Evolutionary conservation across 192 early-diverging fungal species (phyloP).

Genomic region (Allomyces macrogynus): DNA sequence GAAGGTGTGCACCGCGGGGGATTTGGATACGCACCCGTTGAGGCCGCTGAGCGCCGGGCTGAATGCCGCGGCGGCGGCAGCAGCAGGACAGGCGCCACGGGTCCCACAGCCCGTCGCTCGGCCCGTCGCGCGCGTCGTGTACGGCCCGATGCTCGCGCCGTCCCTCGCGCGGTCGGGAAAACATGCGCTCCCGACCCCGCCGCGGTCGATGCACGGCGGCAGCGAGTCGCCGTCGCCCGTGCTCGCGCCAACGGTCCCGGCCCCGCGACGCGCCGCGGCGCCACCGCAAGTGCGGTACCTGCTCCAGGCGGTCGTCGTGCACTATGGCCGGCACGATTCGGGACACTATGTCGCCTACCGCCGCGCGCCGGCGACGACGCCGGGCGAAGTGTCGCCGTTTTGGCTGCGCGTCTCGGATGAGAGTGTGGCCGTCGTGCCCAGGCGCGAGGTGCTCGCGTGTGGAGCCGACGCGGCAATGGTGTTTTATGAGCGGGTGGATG

Average conservation of each 20-base stretch:
- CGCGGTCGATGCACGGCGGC: not conserved
- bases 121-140: not conserved
- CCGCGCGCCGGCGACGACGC: constrained; percentile 4
- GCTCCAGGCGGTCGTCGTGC: constrained; percentile 58
- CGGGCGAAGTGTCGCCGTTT: not conserved
- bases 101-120: not conserved
- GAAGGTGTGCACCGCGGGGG: not conserved
- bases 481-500: not conserved
- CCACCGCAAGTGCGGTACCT: constrained; percentile 28
- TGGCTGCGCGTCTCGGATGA: not conserved
- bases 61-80: not conserved
- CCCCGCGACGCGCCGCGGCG: not conserved
- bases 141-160: not conserved
- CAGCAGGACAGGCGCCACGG: not conserved
- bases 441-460: not conserved
- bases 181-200: not conserved
- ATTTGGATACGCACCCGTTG: not conserved
- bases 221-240: not conserved
- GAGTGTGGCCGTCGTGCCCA: not conserved
- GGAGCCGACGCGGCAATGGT: not conserved
- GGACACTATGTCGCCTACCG: constrained; percentile 86
- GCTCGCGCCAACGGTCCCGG: not conserved
- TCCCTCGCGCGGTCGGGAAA: not conserved
- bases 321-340: constrained; percentile 63
- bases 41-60: not conserved